Conservation (phyloP, 2,329 filamentous ascomycete genomes). For the Xylariaceae sp. region DNA sequence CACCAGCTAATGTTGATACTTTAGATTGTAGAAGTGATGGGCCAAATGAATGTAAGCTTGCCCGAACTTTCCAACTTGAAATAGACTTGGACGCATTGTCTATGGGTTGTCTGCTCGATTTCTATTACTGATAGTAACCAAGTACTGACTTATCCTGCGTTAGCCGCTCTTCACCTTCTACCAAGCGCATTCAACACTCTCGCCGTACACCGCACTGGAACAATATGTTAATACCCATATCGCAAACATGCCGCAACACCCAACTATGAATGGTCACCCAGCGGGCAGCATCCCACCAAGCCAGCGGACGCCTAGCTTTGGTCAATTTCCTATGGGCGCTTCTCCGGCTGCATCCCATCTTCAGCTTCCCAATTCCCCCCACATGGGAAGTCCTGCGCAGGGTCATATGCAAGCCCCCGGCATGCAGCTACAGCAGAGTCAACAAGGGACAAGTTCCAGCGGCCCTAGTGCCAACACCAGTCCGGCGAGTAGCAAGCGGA, state of each 20-base stretch:
- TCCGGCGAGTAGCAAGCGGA: constrained; percentile 64
- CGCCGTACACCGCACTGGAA: constrained; percentile 64
- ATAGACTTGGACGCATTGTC: neutral
- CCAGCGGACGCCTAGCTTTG: constrained; percentile 61
- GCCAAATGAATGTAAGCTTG: constrained; percentile 62
- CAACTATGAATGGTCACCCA: constrained; percentile 50
- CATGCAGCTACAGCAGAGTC: constrained; percentile 71
- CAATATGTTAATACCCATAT: constrained; percentile 61
- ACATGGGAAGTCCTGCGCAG: constrained; percentile 65
- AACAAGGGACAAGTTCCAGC: constrained; percentile 70
- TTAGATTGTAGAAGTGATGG: constrained; percentile 69
- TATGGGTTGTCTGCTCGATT: neutral
- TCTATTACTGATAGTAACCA: neutral
- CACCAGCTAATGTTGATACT: constrained; percentile 12
- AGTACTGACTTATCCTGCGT: constrained; percentile 14
- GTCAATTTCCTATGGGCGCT: constrained; percentile 63
- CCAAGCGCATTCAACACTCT: constrained; percentile 58
- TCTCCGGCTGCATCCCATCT: constrained; percentile 67
- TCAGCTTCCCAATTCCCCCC: constrained; percentile 66
- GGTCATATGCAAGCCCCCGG: constrained; percentile 68
- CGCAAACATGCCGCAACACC: constrained; percentile 44
- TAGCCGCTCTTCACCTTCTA: constrained; percentile 63
- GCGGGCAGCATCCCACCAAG: constrained; percentile 49
- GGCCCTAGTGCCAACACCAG: constrained; percentile 72
- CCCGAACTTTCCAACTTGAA: neutral